These are phyloP conservation scores for Debaryomyces castellii DNA, from an alignment of 805 yeast species.

Conservation along the genomic window DNA sequence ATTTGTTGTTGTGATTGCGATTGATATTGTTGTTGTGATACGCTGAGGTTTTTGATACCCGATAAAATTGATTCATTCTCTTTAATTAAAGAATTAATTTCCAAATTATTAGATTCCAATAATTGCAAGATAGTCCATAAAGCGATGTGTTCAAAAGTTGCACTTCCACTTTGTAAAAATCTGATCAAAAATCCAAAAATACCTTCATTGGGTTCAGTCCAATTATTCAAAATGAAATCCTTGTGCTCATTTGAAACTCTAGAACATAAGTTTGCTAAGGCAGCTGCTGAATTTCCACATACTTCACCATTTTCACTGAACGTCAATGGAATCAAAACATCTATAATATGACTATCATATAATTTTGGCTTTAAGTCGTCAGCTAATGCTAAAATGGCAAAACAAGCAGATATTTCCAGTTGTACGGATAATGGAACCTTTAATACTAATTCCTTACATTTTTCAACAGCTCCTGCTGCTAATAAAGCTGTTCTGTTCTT, in stretches of 20 bases:
- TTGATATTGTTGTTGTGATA: conserved; percentile 35
- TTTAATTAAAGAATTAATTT: conserved; percentile 55
- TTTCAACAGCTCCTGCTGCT: conserved; percentile 93
- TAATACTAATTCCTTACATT: conserved; percentile 84
- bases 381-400: conserved; percentile 94
- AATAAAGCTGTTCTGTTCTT: conserved; percentile 87
- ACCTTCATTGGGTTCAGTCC: conserved; percentile 83
- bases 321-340: conserved; percentile 89
- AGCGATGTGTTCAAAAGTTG: conserved; percentile 97
- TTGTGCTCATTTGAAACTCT: conserved; percentile 77
- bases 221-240: conserved; percentile 67
- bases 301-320: conserved; percentile 87
- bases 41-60: conserved; percentile 51
- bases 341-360: conserved; percentile 79
- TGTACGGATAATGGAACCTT: conserved; percentile 89
- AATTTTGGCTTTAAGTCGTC: conserved; percentile 88
- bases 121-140: conserved; percentile 94
- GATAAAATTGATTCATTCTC: conserved; percentile 52
- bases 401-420: conserved; percentile 94
- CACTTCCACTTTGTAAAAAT: conserved; percentile 79
- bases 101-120: conserved; percentile 78
- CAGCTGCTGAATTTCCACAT: conserved; percentile 98
- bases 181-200: conserved; percentile 78
- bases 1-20: conserved; percentile 19
- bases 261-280: conserved; percentile 91